Evolutionary conservation across 1,139 yeast species (phyloP), one percentile per base, ranked within the genome.

Genomic region (Scheffersomyces lignicola): DNA sequence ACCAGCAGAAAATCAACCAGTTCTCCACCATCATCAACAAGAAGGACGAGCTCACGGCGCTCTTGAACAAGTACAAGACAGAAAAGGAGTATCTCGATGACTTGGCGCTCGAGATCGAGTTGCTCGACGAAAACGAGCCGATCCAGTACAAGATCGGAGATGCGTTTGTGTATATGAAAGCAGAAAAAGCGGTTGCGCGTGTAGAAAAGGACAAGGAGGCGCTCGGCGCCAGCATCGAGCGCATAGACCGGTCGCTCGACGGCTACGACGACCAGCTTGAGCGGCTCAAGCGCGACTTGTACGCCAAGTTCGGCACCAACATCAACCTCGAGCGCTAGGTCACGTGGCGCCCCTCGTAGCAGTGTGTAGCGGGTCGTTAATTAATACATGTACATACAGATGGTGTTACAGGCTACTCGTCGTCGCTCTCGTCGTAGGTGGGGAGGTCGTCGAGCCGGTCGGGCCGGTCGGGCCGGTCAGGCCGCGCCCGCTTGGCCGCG

Each of bases 11-110:
- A 53, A 92, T 92, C 65, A 92, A 92, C 58, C 78, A 80, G 54
- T 92, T 92, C 53, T 87, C 96, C 16, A 83, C 89, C 35, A 70
- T 89, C 42, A 86, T 89, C 42, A 69, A 79, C 44, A 78, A 83
- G 42, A 78, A 82, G 48, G 87, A 85, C 45, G 72, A 70, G 20
- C 56, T 79, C 17, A 67, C 71, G 29, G 73, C 62, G n/a, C 69
- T 69, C 33, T 65, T 86, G 31, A 62, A 65, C 23, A 63, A 65
- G 37, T 68, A 72, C 42, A 69, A 73, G 47, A 74, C 77, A 38
- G 96, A 89, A 51, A 86, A 87, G 51, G 97, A 90, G 52, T 88
- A 87, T 52, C 65, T 90, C 28, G 96, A 88, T 47, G 98, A 92
- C 53, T 81, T 89, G 30, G 69, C 86, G 8, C 57, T 87, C 56